Base-by-base conservation (phyloP, 2,329 filamentous ascomycete genomes). In the Scopulariopsis brevicaulis region DNA sequence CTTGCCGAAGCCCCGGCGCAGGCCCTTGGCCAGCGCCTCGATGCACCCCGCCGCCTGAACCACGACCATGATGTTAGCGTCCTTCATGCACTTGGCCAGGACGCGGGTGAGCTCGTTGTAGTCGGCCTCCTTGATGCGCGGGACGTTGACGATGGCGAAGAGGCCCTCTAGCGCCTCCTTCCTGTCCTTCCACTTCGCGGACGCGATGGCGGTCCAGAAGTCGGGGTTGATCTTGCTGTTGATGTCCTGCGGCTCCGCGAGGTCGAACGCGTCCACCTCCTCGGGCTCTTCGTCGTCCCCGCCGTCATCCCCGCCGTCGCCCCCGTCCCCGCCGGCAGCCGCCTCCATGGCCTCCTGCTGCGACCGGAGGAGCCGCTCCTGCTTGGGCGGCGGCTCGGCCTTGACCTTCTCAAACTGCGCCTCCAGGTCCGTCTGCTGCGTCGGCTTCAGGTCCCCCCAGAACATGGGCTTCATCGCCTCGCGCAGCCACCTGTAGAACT, bases 381-480 rank as follows among this genome's bases (percentile, higher is more conserved):
- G 94, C 69, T 96, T 96, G 5, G 94, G 90, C 2, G 87, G 66
- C 1, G 88, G 82, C 62, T 97, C 93, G 37, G 89, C 82, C 70
- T 96, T 96, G 68, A 96, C 82, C 65, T 90, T 91, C 66, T 97
- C 94, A 62, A 99, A 99, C 55, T 96, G 82, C 46, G 92, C 89
- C 67, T 99, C 95, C 59, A 99, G 75, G 67, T 99, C 95, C 61
- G 86, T 84, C 70, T 99, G 94, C 68, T 99, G 94, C 0, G 96
- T 93, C 0, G 93, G 88, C 70, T 99, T 99, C 61, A 99, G 73
- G 60, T 99, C 94, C 52, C 82, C 84, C 92, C 94, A 99, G 70
- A 99, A 97, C 72, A 97, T 87, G 43, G 93, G 90, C 70, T 99
- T 99, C 85, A 99, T 96, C 12, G 93, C 93, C 63, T 99, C 94